Base-by-base conservation (phyloP, 2,329 filamentous ascomycete genomes). In the Dryadomyces quercus-mongolicae region DNA sequence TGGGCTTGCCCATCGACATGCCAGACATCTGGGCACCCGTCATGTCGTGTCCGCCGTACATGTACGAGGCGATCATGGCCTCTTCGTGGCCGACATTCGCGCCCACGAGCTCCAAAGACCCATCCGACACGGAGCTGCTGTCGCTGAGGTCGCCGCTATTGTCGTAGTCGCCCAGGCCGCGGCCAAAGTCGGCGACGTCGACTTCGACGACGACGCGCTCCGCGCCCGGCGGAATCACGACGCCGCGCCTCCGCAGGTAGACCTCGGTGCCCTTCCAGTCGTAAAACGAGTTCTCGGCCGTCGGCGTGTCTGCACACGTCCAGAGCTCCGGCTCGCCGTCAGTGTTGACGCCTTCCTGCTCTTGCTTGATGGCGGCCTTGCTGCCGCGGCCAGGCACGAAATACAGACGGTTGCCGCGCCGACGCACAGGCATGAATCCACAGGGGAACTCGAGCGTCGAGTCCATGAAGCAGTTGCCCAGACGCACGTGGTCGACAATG, bases 241-340 rank as follows among this genome's bases (percentile, higher is more conserved):
- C 77, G 5, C 82, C 82, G 34, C 78, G 76, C 51, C 78, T 74
- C 44, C 75, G 76, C 2, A 94, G 70, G 63, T 90, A 93, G 13
- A 78, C 74, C 66, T 93, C 85, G 0, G 90, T 82, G 64, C 93
- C 88, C 56, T 87, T 77, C 0, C 82, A 71, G 62, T 93, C 87
- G 60, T 86, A 87, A 73, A 88, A 93, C 51, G 87, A 80, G 5
- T 86, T 86, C 56, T 85, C 78, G 57, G 84, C 86, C 0, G 81
- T 85, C 1, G 77, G 74, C 8, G 83, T 66, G 43, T 73, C 74
- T 58, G 78, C 74, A 20, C 70, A 70, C 59, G 85, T 71, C 16
- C 73, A 70, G 13, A 66, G 62, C 42, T 74, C 70, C 8, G 60
- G 49, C 42, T 44, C 16, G 36, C 8, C 36, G 36, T 40, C 8